Conservation (phyloP, 2,329 filamentous ascomycete genomes). For the Cladorrhinum sp. region DNA sequence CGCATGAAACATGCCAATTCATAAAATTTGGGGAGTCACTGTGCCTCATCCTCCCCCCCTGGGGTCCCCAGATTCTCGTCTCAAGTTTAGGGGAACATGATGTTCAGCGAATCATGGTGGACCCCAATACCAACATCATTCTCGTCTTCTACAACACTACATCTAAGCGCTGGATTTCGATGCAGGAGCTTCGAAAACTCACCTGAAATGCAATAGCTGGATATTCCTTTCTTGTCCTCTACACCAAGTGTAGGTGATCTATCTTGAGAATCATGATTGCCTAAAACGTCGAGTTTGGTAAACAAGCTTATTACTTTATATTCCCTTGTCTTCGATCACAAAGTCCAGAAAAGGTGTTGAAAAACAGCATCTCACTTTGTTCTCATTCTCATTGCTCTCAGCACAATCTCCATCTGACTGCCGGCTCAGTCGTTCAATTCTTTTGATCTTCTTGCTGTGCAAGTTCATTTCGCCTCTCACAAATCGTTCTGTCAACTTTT, state of each 20-base stretch:
- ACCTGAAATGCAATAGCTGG: no score
- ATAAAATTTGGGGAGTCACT: background rate
- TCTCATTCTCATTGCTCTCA: background rate
- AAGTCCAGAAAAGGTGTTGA: background rate
- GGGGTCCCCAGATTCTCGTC: background rate
- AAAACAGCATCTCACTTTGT: background rate
- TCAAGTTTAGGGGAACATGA: background rate
- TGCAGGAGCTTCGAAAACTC: no score
- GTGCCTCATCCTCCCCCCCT: background rate
- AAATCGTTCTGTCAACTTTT: background rate
- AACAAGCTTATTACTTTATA: constrained; percentile 8
- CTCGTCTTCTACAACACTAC: no score
- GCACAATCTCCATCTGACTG: background rate
- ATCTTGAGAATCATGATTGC: background rate
- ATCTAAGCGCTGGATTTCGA: no score
- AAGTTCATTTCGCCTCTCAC: background rate
- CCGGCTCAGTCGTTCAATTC: background rate
- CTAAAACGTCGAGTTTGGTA: background rate
- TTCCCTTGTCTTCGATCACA: background rate
- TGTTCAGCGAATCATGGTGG: background rate
- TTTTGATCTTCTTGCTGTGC: background rate
- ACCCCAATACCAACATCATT: no score
- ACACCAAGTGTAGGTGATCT: background rate
- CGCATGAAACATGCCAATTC: background rate
- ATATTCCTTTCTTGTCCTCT: no score